These are phyloP conservation scores for Dendrobium officinale DNA, from an alignment of 106 monocot genomes.

Conservation along the genomic window DNA sequence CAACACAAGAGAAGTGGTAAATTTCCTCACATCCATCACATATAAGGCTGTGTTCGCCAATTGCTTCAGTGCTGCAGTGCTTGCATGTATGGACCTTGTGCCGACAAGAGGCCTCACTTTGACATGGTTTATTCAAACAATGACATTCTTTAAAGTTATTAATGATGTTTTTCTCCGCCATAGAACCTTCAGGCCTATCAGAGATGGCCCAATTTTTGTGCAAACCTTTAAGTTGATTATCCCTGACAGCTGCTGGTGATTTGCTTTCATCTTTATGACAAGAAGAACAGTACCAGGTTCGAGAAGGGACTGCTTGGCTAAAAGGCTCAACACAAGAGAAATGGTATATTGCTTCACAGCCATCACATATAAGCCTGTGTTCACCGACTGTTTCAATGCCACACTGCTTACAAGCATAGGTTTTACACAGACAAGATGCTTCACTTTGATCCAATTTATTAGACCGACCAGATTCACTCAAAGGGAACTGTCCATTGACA, in stretches of 20 bases:
- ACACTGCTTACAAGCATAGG: slow-evolving; percentile 52
- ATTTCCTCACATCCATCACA: slow-evolving; percentile 75
- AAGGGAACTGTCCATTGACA: slow-evolving; percentile 29
- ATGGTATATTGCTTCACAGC: slow-evolving; percentile 68
- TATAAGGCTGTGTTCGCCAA: slow-evolving; percentile 46
- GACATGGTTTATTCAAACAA: neutral
- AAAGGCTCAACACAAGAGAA: slow-evolving; percentile 46
- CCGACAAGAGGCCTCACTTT: slow-evolving; percentile 29
- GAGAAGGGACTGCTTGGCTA: slow-evolving; percentile 20
- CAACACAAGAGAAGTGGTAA: slow-evolving; percentile 62
- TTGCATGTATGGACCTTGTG: slow-evolving; percentile 46
- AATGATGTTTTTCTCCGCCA: neutral
- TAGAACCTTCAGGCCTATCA: neutral
- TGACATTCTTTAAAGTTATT: neutral
- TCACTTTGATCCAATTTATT: slow-evolving; percentile 42
- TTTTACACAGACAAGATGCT: slow-evolving; percentile 38
- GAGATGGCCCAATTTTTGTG: slow-evolving; percentile 32
- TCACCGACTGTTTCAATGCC: slow-evolving; percentile 32
- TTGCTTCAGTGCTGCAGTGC: slow-evolving; percentile 38
- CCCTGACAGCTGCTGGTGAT: slow-evolving; percentile 1
- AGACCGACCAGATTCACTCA: slow-evolving; percentile 42
- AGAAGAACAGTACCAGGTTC: slow-evolving; percentile 46
- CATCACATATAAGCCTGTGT: slow-evolving; percentile 61
- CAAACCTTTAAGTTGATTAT: slow-evolving; percentile 8
- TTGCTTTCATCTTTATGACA: slow-evolving; percentile 25